Evolutionary conservation across 371 early-diverging fungal genomes (phyloP).

Genomic region (Apophysomyces sp.): DNA sequence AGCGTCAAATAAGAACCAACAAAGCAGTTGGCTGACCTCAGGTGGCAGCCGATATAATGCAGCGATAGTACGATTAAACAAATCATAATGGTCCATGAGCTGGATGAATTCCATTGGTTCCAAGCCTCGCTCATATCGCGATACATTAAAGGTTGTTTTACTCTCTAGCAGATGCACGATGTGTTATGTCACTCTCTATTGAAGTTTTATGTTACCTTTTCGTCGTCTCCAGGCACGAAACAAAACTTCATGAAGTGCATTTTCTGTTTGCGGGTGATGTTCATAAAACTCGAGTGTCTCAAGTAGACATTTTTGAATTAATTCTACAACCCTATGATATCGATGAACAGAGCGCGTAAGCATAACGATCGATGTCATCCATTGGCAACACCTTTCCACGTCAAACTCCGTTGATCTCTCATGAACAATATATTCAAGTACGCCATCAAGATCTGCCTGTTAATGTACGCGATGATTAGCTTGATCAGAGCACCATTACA

Average conservation of each 20-base stretch:
- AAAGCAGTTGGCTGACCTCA: not conserved
- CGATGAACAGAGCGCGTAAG: not conserved
- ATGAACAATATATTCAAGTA: slow-evolving; percentile 12
- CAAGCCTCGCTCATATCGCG: slow-evolving; percentile 20
- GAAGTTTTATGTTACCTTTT: slow-evolving; percentile 8
- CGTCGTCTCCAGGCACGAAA: slow-evolving; percentile 19
- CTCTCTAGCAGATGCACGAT: slow-evolving; percentile 6
- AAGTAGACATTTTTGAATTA: not conserved
- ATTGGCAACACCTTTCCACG: not conserved
- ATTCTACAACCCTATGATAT: not conserved
- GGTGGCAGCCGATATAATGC: slow-evolving; percentile 6
- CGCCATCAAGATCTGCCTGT: slow-evolving; percentile 22
- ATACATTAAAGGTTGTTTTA: slow-evolving; percentile 15
- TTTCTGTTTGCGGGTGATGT: not conserved
- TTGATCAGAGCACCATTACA: not conserved
- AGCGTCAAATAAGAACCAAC: not conserved
- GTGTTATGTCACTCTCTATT: not conserved
- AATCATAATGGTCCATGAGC: not conserved
- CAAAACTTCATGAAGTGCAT: slow-evolving; percentile 14
- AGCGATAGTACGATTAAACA: slow-evolving; percentile 1
- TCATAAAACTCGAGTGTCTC: slow-evolving; percentile 14
- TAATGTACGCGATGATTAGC: not conserved
- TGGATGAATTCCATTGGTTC: slow-evolving; percentile 8
- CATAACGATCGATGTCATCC: not conserved
- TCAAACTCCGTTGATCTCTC: not conserved